Evolutionary conservation across 768 basidiomycete genomes (phyloP).

Genomic region (Coprinopsis marcescibilis): DNA sequence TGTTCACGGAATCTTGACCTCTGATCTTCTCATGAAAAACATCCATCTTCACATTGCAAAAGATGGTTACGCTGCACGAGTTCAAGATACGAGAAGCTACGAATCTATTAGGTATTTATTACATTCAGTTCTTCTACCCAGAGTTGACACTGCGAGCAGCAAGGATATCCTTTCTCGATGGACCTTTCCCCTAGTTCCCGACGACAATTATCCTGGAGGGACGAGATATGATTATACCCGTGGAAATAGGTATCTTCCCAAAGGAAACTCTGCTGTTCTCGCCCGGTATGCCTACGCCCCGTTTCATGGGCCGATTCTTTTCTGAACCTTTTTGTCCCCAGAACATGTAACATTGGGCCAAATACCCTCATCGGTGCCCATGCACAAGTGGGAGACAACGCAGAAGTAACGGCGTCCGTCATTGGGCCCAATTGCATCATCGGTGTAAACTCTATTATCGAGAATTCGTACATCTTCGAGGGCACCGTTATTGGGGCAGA

Average conservation of each 20-base stretch:
- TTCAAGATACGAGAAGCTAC: conserved; percentile 89
- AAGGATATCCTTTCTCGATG: conserved; percentile 90
- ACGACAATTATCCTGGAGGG: conserved; percentile 83
- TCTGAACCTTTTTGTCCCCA: conserved; percentile 20
- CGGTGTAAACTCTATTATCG: conserved; percentile 63
- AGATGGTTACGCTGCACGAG: conserved; percentile 88
- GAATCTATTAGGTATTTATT: conserved; percentile 71
- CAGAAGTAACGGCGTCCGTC: conserved; percentile 64
- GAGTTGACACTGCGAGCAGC: conserved; percentile 34
- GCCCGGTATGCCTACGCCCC: conserved; percentile 55
- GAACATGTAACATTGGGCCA: conserved; percentile 77
- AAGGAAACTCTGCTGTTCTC: conserved; percentile 69
- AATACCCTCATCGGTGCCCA: conserved; percentile 83
- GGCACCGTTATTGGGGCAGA: conserved; percentile 64
- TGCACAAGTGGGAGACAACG: conserved; percentile 61
- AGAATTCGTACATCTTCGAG: conserved; percentile 81
- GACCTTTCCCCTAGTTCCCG: conserved; percentile 95
- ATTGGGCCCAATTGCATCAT: conserved; percentile 74
- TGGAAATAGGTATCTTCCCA: conserved; percentile 86
- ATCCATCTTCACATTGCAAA: conserved; percentile 87
- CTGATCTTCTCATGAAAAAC: conserved; percentile 90
- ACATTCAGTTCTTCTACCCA: conserved; percentile 2
- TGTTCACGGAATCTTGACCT: conserved; percentile 89
- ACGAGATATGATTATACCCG: conserved; percentile 80
- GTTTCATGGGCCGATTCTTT: background rate